These are phyloP conservation scores for Triangularia setosa DNA, from an alignment of 2,329 filamentous ascomycete species.

Conservation along the genomic window DNA sequence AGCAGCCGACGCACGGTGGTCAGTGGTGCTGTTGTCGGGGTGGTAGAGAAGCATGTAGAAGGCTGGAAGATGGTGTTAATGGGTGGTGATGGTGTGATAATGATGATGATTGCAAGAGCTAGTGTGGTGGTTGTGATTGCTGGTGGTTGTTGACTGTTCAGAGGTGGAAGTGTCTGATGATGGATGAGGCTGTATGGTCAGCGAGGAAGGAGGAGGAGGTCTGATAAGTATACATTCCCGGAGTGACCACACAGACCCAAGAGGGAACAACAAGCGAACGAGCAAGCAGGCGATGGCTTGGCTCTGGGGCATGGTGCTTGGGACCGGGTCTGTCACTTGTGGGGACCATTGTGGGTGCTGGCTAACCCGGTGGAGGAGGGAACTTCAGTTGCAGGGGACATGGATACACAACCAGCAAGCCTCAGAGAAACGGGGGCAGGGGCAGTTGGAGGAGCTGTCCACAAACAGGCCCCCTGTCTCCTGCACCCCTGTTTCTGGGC, in stretches of 20 bases:
- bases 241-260: background rate
- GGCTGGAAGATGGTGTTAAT: background rate
- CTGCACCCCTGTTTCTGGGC: background rate
- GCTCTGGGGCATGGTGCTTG: constrained; percentile 1
- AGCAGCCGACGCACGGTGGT: background rate
- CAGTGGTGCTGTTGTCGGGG: background rate
- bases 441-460: background rate
- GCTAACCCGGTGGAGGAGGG: constrained; percentile 1
- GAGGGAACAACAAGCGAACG: background rate
- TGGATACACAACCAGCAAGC: background rate
- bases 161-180: background rate
- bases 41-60: background rate
- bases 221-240: constrained; percentile 2
- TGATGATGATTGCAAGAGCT: background rate
- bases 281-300: background rate
- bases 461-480: background rate
- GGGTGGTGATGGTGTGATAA: background rate
- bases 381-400: background rate
- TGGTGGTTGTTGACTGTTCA: background rate
- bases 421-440: constrained; percentile 1
- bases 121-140: background rate
- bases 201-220: constrained; percentile 2
- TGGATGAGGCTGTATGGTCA: background rate
- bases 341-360: background rate
- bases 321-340: constrained; percentile 5